These are phyloP conservation scores for Phytopythium mirpurense DNA, from an alignment of 352 stramenopile genomes.

Conservation along the genomic window DNA sequence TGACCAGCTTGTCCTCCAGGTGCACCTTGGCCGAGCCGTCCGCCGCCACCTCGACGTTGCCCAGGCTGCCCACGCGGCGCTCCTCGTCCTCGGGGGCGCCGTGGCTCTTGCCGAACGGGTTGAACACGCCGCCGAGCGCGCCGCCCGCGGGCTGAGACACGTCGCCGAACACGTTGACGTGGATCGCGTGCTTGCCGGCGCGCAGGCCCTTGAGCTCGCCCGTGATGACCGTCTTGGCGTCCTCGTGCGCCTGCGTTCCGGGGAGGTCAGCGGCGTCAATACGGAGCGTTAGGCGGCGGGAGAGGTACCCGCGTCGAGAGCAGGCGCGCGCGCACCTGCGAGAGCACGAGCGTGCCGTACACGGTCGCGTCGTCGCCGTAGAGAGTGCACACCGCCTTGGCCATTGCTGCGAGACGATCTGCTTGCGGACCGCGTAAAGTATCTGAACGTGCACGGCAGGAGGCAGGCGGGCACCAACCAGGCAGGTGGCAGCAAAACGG, in stretches of 20 bases:
- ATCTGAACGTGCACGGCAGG: neutral
- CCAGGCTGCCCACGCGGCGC: constrained; percentile 93
- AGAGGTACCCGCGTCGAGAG: neutral
- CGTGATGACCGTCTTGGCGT: constrained; percentile 84
- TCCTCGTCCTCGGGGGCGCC: constrained; percentile 94
- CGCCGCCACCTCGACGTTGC: constrained; percentile 80
- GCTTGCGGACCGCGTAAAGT: neutral
- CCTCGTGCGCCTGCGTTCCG: constrained; percentile 55
- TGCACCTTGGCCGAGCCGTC: constrained; percentile 88
- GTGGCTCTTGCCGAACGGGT: constrained; percentile 98
- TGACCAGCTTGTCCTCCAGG: constrained; percentile 94
- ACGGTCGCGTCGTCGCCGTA: constrained; percentile 79
- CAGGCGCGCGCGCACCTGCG: constrained; percentile 31
- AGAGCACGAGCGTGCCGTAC: constrained; percentile 77
- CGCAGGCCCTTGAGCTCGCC: constrained; percentile 73
- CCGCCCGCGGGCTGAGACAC: constrained; percentile 77
- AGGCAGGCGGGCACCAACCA: neutral
- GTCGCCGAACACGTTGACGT: constrained; percentile 95
- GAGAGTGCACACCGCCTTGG: constrained; percentile 84
- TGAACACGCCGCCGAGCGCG: constrained; percentile 93
- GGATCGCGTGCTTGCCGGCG: constrained; percentile 92
- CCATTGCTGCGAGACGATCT: constrained; percentile 28
- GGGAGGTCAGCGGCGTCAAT: neutral
- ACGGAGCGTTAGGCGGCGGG: neutral
- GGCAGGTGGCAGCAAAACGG: no score